Percentiles rank a stretch among this genome's conserved stretches.
Evolutionary conservation across 208 protist genomes (phyloP).

Genomic region (Crithidia bombi): DNA sequence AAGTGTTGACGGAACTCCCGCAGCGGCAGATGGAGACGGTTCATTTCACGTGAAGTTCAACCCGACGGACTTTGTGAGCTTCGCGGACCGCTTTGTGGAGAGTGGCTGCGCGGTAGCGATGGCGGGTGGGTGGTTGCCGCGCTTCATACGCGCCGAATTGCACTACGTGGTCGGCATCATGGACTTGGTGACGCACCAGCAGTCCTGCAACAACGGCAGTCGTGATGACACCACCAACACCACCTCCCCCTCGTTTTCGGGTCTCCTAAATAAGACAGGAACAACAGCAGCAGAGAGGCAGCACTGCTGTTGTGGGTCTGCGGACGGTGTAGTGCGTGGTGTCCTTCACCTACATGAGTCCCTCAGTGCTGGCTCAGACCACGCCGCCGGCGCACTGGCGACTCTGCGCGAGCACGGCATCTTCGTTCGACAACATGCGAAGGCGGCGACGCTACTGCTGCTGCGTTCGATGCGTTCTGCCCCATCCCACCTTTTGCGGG

Average conservation of each 20-base stretch:
- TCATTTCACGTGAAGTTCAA: constrained; percentile 6
- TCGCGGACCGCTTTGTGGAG: constrained; percentile 16
- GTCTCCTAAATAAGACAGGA: not conserved
- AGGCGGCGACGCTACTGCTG: constrained; percentile 47
- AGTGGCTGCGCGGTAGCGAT: constrained; percentile 12
- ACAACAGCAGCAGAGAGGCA: not conserved
- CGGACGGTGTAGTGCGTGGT: constrained; percentile 12
- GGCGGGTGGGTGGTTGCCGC: constrained; percentile 15
- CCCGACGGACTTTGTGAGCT: constrained; percentile 17
- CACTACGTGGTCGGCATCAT: constrained; percentile 33
- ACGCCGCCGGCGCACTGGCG: constrained; percentile 57
- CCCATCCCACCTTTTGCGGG: constrained; percentile 40
- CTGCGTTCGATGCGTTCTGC: constrained; percentile 33
- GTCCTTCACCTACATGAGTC: constrained; percentile 48
- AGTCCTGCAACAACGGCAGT: not conserved
- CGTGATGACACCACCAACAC: not conserved
- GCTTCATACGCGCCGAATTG: constrained; percentile 32
- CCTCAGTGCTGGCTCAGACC: constrained; percentile 50
- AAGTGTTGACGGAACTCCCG: not conserved
- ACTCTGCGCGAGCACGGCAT: constrained; percentile 78
- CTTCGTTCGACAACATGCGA: constrained; percentile 43
- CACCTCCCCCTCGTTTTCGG: too few species aligned
- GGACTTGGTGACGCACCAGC: constrained; percentile 10
- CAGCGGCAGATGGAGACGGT: not conserved
- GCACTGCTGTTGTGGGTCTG: too few species aligned